Base-by-base conservation (phyloP, 306 rosid genomes). In the Lupinus albus region DNA sequence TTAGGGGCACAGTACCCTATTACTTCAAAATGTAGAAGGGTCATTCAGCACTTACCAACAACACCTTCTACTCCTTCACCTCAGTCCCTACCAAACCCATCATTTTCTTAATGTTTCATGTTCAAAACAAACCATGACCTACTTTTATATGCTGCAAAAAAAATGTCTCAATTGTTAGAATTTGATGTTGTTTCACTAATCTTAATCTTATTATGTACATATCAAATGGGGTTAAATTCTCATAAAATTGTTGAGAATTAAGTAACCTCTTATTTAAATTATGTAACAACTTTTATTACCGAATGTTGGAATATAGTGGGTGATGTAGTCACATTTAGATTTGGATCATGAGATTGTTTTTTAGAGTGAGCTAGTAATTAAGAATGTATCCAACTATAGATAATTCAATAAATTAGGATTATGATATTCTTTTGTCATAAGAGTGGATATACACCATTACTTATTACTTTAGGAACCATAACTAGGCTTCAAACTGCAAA, bases 21-120 rank as follows among this genome's bases (percentile, higher is more conserved):
- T 76, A 66, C 84, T 76, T 70, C 84, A 49, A 85, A 85, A 83
- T 56, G 52, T 49, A 81, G 75, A 81, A 79, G 70, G 72, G 33
- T 74, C 58, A 55, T 54, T 73, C 74, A 59, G 11, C 66, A 53
- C 53, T 66, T 45, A 64, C 69, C 68, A 53, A 21, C 25, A 13
- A 12, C 56, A 30, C 65, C 80, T 73, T 49, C 75, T 58, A 14
- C 44, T 54, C 56, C 64, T 57, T 78, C 70, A 14, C 80, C 57
- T 84, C 42, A 44, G 66, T 82, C 67, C 74, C 82, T 51, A 25
- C 78, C 76, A 68, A 60, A 71, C 45, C 82, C 57, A 67, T 73
- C 70, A 20, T 42, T 82, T 80, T 75, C 79, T 68, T 67, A 21
- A 72, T 61, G 55, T 69, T 79, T 61, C 46, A 42, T 28, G 57